Conservation (phyloP, 2,329 filamentous ascomycete species). For the Fusarium sacchari region DNA sequence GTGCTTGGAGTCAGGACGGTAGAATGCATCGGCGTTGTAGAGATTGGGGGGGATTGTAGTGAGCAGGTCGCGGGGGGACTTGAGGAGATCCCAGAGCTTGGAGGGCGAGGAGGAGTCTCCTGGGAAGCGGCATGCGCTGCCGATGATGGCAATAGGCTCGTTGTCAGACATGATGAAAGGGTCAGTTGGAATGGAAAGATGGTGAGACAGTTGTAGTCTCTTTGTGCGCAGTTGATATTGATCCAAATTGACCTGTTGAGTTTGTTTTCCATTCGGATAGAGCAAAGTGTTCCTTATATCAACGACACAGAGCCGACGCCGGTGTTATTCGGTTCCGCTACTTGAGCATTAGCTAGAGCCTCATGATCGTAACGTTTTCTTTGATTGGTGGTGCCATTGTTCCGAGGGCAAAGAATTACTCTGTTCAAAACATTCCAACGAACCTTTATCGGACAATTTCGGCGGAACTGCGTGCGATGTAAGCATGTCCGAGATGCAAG, state of each 20-base stretch:
- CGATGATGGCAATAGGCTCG: constrained; percentile 55
- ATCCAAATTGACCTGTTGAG: neutral
- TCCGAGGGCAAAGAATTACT: no score
- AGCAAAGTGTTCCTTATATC: neutral
- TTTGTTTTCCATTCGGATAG: neutral
- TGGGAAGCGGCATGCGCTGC: constrained; percentile 52
- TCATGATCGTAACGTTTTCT: no score
- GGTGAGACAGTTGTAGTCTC: neutral
- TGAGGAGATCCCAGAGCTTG: neutral
- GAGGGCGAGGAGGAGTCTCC: constrained; percentile 44
- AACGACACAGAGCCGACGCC: fast-evolving
- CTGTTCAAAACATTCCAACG: no score
- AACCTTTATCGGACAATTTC: neutral
- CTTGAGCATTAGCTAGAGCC: neutral
- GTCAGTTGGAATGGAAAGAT: neutral
- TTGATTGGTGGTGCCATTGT: neutral
- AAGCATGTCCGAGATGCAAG: no score
- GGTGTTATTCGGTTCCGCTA: neutral
- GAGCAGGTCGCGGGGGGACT: fast-evolving
- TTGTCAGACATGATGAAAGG: neutral
- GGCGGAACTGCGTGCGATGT: neutral
- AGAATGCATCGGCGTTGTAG: neutral
- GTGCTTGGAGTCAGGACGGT: neutral
- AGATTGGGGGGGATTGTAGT: neutral
- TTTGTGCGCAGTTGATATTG: neutral